A percentile compares a stretch with the other conserved stretches of the same genome.
Conservation (phyloP, 2,329 filamentous ascomycete species). For the Emergomyces africanus region DNA sequence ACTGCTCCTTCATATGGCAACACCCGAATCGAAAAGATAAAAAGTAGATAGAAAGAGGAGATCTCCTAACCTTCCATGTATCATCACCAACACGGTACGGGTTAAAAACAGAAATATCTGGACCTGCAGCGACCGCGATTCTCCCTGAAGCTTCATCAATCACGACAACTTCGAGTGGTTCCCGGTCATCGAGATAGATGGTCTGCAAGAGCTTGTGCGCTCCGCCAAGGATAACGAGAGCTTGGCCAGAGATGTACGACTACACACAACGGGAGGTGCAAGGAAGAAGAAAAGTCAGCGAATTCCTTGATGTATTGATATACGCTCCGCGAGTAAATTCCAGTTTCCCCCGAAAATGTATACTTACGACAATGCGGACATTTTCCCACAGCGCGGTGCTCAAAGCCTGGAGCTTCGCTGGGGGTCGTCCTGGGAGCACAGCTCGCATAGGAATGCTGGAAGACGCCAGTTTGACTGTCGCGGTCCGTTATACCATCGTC, state of each 20-base stretch:
- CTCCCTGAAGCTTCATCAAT: constrained; percentile 75
- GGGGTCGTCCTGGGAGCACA: constrained; percentile 67
- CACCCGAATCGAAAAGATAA: background rate
- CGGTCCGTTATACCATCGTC: constrained; percentile 10
- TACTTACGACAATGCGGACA: constrained; percentile 56
- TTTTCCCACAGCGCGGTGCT: constrained; percentile 61
- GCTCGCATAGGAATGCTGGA: constrained; percentile 52
- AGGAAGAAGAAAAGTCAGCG: background rate
- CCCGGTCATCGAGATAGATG: constrained; percentile 67
- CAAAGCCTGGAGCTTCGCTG: constrained; percentile 64
- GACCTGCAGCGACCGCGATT: constrained; percentile 61
- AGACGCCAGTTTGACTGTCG: constrained; percentile 4
- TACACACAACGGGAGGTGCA: constrained; percentile 24
- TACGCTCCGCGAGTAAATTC: background rate
- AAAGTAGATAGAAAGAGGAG: background rate
- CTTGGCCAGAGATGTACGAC: constrained; percentile 83
- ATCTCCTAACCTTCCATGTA: constrained; percentile 52
- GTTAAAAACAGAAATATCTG: constrained; percentile 61
- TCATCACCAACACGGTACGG: constrained; percentile 60
- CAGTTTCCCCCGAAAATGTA: background rate
- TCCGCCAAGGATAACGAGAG: constrained; percentile 68
- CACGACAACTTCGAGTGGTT: constrained; percentile 56
- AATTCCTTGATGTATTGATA: background rate
- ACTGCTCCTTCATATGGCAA: constrained; percentile 8
- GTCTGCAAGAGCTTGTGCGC: constrained; percentile 71